These are phyloP conservation scores for Aspergillus sp. DNA, from an alignment of 2,329 filamentous ascomycete genomes.

Conservation along the genomic window DNA sequence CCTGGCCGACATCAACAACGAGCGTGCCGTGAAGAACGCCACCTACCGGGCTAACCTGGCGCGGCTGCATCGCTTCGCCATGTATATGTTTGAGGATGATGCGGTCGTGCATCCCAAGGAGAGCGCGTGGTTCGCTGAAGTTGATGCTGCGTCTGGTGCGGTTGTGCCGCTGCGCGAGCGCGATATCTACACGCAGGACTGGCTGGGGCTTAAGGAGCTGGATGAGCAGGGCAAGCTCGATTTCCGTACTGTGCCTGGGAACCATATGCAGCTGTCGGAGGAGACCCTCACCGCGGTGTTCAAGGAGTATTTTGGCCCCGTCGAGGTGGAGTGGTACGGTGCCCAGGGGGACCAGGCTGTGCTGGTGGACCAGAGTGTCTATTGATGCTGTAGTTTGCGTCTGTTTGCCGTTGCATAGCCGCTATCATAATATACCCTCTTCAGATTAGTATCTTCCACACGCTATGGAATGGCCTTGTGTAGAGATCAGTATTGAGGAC, in stretches of 20 bases:
- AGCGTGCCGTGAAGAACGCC: constrained; percentile 70
- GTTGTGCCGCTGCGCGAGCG: constrained; percentile 67
- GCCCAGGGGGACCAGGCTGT: neutral
- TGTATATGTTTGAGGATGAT: constrained; percentile 89
- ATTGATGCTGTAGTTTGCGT: neutral
- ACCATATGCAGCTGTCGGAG: constrained; percentile 77
- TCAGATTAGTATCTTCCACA: too few species aligned
- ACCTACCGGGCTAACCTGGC: constrained; percentile 71
- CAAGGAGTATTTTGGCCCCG: constrained; percentile 44
- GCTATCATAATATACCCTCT: too few species aligned
- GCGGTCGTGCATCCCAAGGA: constrained; percentile 84
- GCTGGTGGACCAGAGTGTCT: neutral
- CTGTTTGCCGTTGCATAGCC: neutral
- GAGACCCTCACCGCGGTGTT: constrained; percentile 66
- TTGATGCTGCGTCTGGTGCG: constrained; percentile 64
- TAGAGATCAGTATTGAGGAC: too few species aligned
- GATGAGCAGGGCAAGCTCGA: constrained; percentile 76
- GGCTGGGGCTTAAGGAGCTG: constrained; percentile 78
- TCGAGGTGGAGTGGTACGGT: constrained; percentile 15
- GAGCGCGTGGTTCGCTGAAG: constrained; percentile 85
- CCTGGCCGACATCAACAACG: constrained; percentile 94
- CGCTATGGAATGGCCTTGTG: too few species aligned
- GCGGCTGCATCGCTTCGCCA: constrained; percentile 71
- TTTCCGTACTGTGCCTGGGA: constrained; percentile 70
- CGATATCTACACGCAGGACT: constrained; percentile 81